Evolutionary conservation across 2,329 filamentous ascomycete genomes (phyloP).

Genomic region (Alternaria tenuissima): DNA sequence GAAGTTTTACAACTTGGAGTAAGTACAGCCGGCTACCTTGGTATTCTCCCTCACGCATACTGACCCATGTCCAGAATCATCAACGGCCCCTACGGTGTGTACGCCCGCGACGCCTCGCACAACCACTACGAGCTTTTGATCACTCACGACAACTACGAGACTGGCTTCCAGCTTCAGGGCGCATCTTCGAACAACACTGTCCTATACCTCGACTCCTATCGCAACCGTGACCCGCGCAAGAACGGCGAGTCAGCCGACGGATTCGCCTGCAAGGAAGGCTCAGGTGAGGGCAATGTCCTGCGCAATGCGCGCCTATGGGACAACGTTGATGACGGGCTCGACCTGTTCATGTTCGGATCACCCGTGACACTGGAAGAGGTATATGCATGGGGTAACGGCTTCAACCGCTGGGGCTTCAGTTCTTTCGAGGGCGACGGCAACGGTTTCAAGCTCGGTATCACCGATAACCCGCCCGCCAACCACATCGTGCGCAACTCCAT

Average conservation of each 20-base stretch:
- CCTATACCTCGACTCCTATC: constrained; percentile 34
- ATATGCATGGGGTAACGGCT: constrained; percentile 58
- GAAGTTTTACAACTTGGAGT: constrained; percentile 55
- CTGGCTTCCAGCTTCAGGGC: constrained; percentile 51
- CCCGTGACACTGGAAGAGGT: constrained; percentile 56
- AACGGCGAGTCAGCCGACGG: constrained; percentile 62
- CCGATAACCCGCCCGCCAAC: constrained; percentile 49
- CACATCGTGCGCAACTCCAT: constrained; percentile 58
- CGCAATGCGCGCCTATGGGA: constrained; percentile 59
- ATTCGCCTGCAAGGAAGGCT: constrained; percentile 59
- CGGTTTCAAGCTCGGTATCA: constrained; percentile 58
- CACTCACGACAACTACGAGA: constrained; percentile 53
- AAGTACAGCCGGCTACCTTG: neutral
- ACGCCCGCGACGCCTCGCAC: constrained; percentile 47
- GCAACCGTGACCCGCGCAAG: constrained; percentile 54
- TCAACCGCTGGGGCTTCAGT: constrained; percentile 57
- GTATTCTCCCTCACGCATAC: neutral
- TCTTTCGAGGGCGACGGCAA: constrained; percentile 58
- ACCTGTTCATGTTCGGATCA: constrained; percentile 56
- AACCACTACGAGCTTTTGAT: constrained; percentile 49
- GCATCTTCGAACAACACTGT: constrained; percentile 35
- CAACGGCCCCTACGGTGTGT: constrained; percentile 51
- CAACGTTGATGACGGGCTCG: constrained; percentile 61
- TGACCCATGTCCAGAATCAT: constrained; percentile 27
- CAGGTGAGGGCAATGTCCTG: constrained; percentile 57